Conservation (phyloP, 441 rosid species). For the Manihot esculenta region DNA sequence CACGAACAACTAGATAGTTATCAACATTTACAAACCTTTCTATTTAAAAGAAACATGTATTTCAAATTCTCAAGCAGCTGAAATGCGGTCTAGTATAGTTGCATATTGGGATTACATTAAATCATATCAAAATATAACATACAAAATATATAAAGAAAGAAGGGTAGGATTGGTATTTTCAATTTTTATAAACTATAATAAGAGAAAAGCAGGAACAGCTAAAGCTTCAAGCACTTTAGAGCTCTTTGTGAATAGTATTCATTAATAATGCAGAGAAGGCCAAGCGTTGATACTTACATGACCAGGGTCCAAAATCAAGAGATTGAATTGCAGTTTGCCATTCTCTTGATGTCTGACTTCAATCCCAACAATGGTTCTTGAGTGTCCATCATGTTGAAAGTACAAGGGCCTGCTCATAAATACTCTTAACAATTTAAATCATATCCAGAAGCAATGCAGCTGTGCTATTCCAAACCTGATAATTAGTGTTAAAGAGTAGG, state of each 20-base stretch:
- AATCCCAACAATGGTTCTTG: constrained; percentile 76
- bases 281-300: constrained; percentile 45
- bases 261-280: background rate
- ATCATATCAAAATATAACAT: no score
- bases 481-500: background rate
- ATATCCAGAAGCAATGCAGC: background rate
- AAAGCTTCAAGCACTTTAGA: background rate
- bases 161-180: background rate
- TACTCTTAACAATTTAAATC: constrained; percentile 19
- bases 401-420: constrained; percentile 65
- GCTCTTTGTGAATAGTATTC: background rate
- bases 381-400: constrained; percentile 87
- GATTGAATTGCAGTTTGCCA: constrained; percentile 47
- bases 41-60: no score
- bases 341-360: constrained; percentile 48
- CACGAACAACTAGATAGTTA: no score
- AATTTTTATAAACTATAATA: background rate
- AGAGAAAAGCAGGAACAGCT: background rate
- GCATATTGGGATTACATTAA: no score
- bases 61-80: no score
- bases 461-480: constrained; percentile 2
- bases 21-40: no score
- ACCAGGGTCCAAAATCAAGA: constrained; percentile 70
- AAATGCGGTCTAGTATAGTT: no score
- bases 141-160: background rate